Base-by-base conservation (phyloP, 2,329 filamentous ascomycete genomes). In the Pleomassaria siparia region DNA sequence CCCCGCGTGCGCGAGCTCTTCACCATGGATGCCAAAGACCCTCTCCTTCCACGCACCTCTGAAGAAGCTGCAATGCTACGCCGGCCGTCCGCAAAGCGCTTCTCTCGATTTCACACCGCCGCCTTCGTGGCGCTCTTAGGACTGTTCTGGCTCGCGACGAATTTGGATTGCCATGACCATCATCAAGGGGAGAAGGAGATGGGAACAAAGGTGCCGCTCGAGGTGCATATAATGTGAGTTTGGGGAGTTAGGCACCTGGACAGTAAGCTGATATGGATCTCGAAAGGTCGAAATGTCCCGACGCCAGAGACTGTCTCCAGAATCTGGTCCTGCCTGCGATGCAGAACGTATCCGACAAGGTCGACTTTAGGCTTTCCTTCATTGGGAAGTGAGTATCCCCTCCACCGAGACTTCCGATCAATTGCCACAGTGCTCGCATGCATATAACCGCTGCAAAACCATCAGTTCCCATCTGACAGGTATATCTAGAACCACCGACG, bases 341-440 rank as follows among this genome's bases (percentile, higher is more conserved):
- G 91, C 84, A 90, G 70, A 81, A 83, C 49, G 81, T 91, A 29
- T 79, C 83, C 51, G 82, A 89, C 54, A 94, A 95, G 70, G 90
- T 97, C 52, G 86, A 96, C 76, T 97, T 99, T 70, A 87, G 81
- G 24, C 78, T 97, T 49, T 94, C 89, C 8, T 97, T 88, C 64
- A 95, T 99, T 63, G 94, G 92, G 64, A 85, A 77, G 83, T 89
- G 77, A 54, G 80, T 41, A 25, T 36, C 12, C 29, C n/a, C n/a
- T n/a, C n/a, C n/a, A n/a, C 42, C 7, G 25, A 26, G 26, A 36
- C n/a, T 25, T 15, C 16, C 29, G n/a, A 6, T n/a, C 32, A 18
- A 20, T 7, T 20, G 32, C 32, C 32, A 35, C 20, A 35, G 16
- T 44, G 42, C 44, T 6, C 21, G 33, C 37, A 21, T 37, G 20